Conservation (phyloP, 2,329 filamentous ascomycete genomes). For the Penicillium sclerotiorum region DNA sequence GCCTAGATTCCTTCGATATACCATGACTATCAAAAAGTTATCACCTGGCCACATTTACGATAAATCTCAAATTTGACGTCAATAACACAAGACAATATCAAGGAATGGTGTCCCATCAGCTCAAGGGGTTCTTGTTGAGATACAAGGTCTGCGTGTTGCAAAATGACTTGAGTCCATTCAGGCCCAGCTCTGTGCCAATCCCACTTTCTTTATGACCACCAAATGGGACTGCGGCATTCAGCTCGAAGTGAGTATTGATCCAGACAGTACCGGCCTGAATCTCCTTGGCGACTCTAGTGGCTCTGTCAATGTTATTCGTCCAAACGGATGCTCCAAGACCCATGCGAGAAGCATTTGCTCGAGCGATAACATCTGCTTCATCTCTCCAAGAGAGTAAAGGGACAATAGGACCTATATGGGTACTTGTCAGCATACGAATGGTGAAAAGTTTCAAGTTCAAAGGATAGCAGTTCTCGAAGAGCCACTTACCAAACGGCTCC, state of each 20-base stretch:
- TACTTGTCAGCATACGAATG: background rate
- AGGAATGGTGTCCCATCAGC: too few relatives aligned
- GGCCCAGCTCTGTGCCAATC: background rate
- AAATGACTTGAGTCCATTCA: background rate
- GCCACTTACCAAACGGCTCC: conserved; percentile 3
- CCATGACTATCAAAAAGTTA: too few relatives aligned
- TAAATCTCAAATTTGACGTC: too few relatives aligned
- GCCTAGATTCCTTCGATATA: too few relatives aligned
- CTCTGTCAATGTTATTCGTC: background rate
- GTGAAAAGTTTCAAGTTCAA: too few relatives aligned
- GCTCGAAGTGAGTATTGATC: background rate
- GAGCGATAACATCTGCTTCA: background rate
- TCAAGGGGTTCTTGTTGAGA: background rate
- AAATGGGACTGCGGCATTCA: background rate
- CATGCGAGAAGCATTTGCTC: background rate
- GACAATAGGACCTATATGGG: background rate
- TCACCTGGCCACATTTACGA: too few relatives aligned
- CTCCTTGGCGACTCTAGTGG: background rate
- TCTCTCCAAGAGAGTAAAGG: background rate
- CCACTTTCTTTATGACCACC: background rate
- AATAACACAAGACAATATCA: too few relatives aligned
- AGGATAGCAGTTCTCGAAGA: background rate
- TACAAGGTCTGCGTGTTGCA: background rate
- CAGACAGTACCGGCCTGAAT: background rate
- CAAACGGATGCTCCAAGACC: background rate